Conservation (phyloP, 2,329 filamentous ascomycete species). For the Didymella arachidicola region DNA sequence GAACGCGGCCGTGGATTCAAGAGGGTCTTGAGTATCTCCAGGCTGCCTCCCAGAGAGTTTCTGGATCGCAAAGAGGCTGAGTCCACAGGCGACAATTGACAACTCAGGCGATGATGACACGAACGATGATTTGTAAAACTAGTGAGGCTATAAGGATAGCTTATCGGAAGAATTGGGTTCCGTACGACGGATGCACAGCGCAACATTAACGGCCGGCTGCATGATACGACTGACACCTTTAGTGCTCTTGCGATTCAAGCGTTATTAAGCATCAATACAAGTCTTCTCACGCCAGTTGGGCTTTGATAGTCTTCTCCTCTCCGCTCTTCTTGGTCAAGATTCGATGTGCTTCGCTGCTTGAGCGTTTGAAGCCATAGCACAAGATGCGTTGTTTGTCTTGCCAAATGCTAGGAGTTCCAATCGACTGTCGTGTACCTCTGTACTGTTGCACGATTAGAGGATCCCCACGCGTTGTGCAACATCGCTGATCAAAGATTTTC, state of each 20-base stretch:
- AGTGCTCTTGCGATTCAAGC: background rate
- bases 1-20: background rate
- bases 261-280: background rate
- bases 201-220: slow-evolving; percentile 15
- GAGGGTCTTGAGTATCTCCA: background rate
- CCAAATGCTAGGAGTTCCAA: background rate
- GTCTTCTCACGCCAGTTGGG: background rate
- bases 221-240: slow-evolving; percentile 7
- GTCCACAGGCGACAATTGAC: too few species aligned
- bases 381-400: background rate
- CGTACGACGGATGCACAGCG: slow-evolving; percentile 11
- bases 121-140: slow-evolving; percentile 28
- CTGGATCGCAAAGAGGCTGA: too few species aligned
- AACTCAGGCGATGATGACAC: slow-evolving; percentile 30
- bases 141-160: slow-evolving; percentile 3
- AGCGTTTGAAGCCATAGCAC: background rate
- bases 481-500: background rate
- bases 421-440: background rate
- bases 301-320: background rate
- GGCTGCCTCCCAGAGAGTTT: too few species aligned
- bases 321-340: too few species aligned
- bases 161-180: background rate
- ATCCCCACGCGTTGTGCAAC: slow-evolving; percentile 25
- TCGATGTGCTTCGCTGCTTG: too few species aligned
- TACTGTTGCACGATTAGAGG: background rate